These are phyloP conservation scores for Fraxinus pennsylvanica DNA, from an alignment of 257 asterid species.

Conservation along the genomic window DNA sequence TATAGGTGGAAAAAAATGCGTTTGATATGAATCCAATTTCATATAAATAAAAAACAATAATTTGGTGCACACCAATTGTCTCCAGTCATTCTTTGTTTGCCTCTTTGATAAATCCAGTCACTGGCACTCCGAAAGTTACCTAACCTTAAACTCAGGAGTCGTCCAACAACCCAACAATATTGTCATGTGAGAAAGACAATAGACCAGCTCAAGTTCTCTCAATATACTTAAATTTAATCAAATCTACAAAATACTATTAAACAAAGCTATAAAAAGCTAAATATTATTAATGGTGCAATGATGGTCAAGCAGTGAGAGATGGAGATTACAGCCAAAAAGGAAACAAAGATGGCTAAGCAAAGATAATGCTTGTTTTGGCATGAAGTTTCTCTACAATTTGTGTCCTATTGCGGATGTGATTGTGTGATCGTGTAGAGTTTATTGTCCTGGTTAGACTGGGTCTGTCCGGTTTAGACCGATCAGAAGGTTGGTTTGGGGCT, in stretches of 20 bases:
- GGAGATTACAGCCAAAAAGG: neutral
- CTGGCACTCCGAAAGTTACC: neutral
- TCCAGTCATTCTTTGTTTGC: neutral
- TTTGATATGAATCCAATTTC: neutral
- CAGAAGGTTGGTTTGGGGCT: neutral
- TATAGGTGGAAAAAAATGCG: neutral
- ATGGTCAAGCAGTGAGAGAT: neutral
- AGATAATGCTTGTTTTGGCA: neutral
- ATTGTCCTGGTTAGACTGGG: neutral
- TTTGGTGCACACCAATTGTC: neutral
- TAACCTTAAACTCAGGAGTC: neutral
- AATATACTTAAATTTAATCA: neutral
- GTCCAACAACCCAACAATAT: neutral
- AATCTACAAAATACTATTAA: neutral
- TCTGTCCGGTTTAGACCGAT: neutral
- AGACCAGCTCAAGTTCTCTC: neutral
- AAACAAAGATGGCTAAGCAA: neutral
- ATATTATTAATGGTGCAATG: neutral
- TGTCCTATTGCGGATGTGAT: neutral
- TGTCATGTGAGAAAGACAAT: neutral
- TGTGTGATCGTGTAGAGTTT: neutral
- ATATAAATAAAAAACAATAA: neutral
- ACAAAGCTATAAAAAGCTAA: neutral
- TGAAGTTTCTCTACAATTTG: neutral
- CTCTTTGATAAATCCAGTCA: neutral